Evolutionary conservation across 306 rosid species (phyloP).

Genomic region (Fragaria vesca): DNA sequence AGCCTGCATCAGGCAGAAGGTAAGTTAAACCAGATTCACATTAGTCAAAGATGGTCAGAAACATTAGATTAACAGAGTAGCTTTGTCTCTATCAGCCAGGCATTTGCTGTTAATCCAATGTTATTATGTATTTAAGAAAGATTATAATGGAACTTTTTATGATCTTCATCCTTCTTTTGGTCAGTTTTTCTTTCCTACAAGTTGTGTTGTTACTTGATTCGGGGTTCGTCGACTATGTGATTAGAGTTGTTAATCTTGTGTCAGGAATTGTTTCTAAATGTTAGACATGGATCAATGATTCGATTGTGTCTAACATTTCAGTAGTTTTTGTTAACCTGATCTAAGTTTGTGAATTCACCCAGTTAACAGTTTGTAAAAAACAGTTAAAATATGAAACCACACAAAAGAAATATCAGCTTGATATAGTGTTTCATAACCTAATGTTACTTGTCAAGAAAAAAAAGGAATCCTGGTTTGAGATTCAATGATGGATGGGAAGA

Average conservation of each 20-base stretch:
- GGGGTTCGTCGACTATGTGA: slow-evolving; percentile 21
- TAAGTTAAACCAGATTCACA: slow-evolving; percentile 39
- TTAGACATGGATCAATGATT: background rate
- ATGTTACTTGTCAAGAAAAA: background rate
- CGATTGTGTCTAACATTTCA: background rate
- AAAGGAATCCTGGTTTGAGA: background rate
- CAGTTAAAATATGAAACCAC: too few relatives aligned
- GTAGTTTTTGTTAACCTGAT: too few relatives aligned
- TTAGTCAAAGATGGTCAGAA: slow-evolving; percentile 43
- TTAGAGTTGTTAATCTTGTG: slow-evolving; percentile 20
- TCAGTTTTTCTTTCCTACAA: background rate
- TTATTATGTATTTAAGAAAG: background rate
- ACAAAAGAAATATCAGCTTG: background rate
- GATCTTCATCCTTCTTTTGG: slow-evolving; percentile 11
- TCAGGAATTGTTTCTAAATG: slow-evolving; percentile 13
- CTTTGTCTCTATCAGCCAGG: slow-evolving; percentile 24
- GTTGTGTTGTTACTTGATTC: slow-evolving; percentile 17
- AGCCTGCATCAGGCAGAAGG: slow-evolving; percentile 7
- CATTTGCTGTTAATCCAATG: slow-evolving; percentile 26
- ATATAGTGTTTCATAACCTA: background rate
- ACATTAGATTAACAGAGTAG: slow-evolving; percentile 14
- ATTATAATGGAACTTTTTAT: background rate
- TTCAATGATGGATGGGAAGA: background rate
- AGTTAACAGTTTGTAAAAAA: too few relatives aligned
- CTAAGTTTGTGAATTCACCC: too few relatives aligned